A percentile compares a stretch with the other conserved stretches of the same genome.
Evolutionary conservation across 192 early-diverging fungal species (phyloP).

Genomic region (Dimargaris verticillata): DNA sequence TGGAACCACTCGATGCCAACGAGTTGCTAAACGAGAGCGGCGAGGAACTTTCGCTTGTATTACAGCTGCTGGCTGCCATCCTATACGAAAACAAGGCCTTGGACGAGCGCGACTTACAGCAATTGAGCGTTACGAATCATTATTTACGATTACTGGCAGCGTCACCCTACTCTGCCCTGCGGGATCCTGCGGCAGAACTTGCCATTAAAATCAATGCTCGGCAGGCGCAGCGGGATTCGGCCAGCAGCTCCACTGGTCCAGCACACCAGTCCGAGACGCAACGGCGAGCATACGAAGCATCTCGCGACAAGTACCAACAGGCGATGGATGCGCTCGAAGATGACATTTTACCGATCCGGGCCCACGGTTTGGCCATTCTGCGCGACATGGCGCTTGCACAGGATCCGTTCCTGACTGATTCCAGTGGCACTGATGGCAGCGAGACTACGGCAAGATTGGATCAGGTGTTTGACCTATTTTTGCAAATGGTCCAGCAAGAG

Average conservation of each 20-base stretch:
- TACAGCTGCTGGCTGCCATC: not conserved
- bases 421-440: constrained; percentile 16
- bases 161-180: not conserved
- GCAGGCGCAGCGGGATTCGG: constrained; percentile 18
- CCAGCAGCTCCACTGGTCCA: constrained; percentile 9
- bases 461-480: constrained; percentile 54
- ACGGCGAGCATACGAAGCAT: constrained; percentile 17
- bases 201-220: constrained; percentile 17
- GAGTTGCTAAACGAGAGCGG: not conserved
- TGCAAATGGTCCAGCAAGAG: constrained; percentile 53
- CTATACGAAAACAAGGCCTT: constrained; percentile 1
- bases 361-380: constrained; percentile 70
- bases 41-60: not conserved
- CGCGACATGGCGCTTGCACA: constrained; percentile 60
- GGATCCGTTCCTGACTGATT: constrained; percentile 33
- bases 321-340: constrained; percentile 64
- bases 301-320: constrained; percentile 41
- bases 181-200: constrained; percentile 11
- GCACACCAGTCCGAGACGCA: constrained; percentile 2
- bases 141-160: constrained; percentile 14
- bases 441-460: constrained; percentile 26
- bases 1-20: no score
- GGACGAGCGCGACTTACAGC: not conserved
- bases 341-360: constrained; percentile 68
- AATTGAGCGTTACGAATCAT: not conserved